phyloP scores from a whole-genome alignment of 441 rosid species.

The Populus hybrid region DNA sequence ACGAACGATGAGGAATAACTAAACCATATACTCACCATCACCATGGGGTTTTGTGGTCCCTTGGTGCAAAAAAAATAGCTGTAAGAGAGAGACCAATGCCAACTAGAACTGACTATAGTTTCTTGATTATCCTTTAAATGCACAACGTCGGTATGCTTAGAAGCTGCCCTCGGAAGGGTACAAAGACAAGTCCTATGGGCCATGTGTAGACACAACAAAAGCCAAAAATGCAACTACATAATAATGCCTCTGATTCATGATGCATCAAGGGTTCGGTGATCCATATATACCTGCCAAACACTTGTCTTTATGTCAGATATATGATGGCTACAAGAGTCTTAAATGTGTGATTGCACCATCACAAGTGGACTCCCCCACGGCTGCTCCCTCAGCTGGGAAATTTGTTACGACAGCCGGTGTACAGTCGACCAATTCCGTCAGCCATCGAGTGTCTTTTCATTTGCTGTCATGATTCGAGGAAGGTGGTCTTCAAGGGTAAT shows the following conservation, averaged over 20 bases:
- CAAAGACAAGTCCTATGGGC: neutral
- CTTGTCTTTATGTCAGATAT: conserved; percentile 26
- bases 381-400: neutral
- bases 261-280: neutral
- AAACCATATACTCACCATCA: neutral
- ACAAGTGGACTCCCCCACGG: neutral
- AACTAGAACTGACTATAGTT: neutral
- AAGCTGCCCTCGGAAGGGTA: neutral
- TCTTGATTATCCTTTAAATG: neutral
- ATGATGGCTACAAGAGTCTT: neutral
- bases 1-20: neutral
- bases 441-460: neutral
- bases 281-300: conserved; percentile 7
- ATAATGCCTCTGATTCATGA: neutral
- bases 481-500: neutral
- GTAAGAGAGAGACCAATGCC: neutral
- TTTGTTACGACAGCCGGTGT: neutral
- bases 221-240: conserved; percentile 1
- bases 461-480: neutral
- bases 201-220: conserved; percentile 13
- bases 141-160: neutral
- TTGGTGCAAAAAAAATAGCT: neutral
- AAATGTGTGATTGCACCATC: neutral
- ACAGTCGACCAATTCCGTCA: neutral
- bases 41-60: neutral